These are phyloP conservation scores for Ploettnerulaceae sp. DNA, from an alignment of 2,329 filamentous ascomycete species.

Conservation along the genomic window DNA sequence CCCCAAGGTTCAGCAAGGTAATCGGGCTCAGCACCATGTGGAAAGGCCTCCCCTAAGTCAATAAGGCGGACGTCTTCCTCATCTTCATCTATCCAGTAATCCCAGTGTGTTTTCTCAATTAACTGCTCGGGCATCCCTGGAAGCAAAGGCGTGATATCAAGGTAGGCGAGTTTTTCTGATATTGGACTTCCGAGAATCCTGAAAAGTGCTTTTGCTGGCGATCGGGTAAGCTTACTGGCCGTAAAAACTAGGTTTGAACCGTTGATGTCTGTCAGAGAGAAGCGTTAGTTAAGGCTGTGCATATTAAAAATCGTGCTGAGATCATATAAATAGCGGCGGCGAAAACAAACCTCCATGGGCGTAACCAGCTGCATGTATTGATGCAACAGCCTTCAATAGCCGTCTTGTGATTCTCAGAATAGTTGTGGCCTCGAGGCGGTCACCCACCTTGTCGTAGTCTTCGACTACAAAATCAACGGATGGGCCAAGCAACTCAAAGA, in stretches of 20 bases:
- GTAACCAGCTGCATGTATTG: neutral
- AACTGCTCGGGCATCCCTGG: constrained; percentile 21
- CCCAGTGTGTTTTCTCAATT: constrained; percentile 19
- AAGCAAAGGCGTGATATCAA: constrained; percentile 11
- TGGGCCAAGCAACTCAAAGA: neutral
- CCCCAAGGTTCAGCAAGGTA: constrained; percentile 22
- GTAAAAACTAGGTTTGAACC: constrained; percentile 3
- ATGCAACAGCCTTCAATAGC: neutral
- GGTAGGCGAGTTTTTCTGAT: constrained; percentile 1
- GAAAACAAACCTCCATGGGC: neutral
- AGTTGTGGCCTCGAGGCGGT: neutral
- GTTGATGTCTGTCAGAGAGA: constrained; percentile 5
- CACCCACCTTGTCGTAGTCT: neutral
- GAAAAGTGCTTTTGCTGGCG: neutral
- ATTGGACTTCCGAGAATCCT: neutral
- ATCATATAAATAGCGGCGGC: neutral
- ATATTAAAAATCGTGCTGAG: neutral
- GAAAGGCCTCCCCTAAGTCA: constrained; percentile 26
- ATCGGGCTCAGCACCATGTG: constrained; percentile 15
- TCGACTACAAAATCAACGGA: neutral
- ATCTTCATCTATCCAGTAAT: constrained; percentile 25
- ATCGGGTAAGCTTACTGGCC: neutral
- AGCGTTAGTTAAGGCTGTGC: no score
- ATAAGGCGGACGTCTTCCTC: constrained; percentile 30
- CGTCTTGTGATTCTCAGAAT: neutral